Conservation (phyloP, 805 yeast species). For the Kluyveromyces starmeri region DNA sequence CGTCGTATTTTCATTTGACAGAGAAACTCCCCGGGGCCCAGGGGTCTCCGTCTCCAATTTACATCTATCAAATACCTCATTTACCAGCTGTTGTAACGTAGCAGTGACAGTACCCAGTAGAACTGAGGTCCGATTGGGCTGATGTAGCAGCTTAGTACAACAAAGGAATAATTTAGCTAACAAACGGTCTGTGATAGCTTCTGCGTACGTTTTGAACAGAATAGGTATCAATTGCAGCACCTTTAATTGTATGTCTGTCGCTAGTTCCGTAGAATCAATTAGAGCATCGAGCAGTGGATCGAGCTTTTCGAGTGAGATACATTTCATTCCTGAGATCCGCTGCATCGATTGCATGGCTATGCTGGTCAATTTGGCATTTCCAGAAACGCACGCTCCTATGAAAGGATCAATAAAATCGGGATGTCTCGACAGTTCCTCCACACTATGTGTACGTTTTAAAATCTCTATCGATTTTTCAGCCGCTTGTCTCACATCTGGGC, state of each 20-base stretch:
- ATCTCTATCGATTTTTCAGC: slow-evolving; percentile 44
- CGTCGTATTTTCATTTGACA: slow-evolving; percentile 37
- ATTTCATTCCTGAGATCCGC: slow-evolving; percentile 43
- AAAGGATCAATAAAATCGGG: slow-evolving; percentile 61
- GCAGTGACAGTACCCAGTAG: slow-evolving; percentile 90
- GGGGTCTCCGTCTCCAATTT: slow-evolving; percentile 17
- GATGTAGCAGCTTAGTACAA: slow-evolving; percentile 58
- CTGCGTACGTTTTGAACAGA: slow-evolving; percentile 55
- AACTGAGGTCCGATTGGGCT: slow-evolving; percentile 59
- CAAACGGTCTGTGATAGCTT: slow-evolving; percentile 43
- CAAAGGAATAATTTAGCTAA: slow-evolving; percentile 54
- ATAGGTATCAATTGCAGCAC: slow-evolving; percentile 76
- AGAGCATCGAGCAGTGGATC: slow-evolving; percentile 56
- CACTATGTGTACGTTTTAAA: slow-evolving; percentile 30
- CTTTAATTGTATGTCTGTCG: slow-evolving; percentile 78
- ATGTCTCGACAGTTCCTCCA: slow-evolving; percentile 33
- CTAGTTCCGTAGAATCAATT: slow-evolving; percentile 63
- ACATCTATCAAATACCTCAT: slow-evolving; percentile 66
- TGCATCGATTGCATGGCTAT: slow-evolving; percentile 67
- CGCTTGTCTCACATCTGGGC: slow-evolving; percentile 56
- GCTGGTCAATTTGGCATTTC: slow-evolving; percentile 64
- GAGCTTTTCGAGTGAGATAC: slow-evolving; percentile 46
- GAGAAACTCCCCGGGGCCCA: slow-evolving; percentile 31
- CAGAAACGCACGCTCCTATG: slow-evolving; percentile 59
- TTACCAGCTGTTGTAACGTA: slow-evolving; percentile 77